These are phyloP conservation scores for Gossypium ekmanianum DNA, from an alignment of 345 rosid genomes.

Conservation along the genomic window DNA sequence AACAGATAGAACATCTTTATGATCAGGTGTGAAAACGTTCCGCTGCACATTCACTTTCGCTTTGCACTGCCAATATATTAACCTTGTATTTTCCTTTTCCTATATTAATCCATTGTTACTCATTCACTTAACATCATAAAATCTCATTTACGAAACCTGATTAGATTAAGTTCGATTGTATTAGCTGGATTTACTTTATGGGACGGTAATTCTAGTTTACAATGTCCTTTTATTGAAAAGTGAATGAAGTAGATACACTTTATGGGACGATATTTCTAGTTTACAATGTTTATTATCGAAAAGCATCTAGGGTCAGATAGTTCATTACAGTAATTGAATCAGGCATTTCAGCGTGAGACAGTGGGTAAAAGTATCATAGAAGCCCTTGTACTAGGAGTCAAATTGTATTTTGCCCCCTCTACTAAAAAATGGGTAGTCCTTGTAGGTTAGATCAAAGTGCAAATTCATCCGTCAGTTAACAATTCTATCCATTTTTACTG, in stretches of 20 bases:
- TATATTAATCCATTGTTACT: not conserved
- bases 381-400: too few relatives aligned
- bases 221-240: not conserved
- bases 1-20: slow-evolving; percentile 79
- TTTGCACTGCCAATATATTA: not conserved
- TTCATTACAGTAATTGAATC: not conserved
- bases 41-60: slow-evolving; percentile 3
- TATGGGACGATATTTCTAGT: not conserved
- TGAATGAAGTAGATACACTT: not conserved
- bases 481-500: too few relatives aligned
- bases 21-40: slow-evolving; percentile 52
- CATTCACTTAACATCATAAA: not conserved
- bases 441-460: too few relatives aligned
- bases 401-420: too few relatives aligned
- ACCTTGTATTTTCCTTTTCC: not conserved
- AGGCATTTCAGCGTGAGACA: not conserved
- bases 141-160: not conserved
- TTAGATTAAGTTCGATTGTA: not conserved
- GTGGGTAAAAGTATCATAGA: too few relatives aligned
- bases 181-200: not conserved
- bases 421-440: too few relatives aligned
- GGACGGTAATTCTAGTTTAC: not conserved
- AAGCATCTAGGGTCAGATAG: not conserved
- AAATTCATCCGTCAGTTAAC: too few relatives aligned
- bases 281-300: not conserved